Conservation (phyloP, 129 eudicot species). For the Ambrosia artemisiifolia region DNA sequence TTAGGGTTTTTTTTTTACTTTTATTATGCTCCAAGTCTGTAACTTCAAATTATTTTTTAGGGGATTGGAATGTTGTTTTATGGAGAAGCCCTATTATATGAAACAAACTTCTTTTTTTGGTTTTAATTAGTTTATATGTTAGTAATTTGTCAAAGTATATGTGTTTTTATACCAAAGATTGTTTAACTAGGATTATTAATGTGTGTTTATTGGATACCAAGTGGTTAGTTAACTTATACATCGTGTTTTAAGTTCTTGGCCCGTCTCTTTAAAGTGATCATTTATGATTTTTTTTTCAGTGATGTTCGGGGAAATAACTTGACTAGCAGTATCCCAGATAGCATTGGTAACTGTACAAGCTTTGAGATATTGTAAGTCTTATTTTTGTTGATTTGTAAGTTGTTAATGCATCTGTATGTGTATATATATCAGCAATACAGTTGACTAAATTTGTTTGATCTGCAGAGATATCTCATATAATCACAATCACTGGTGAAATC, state of each 20-base stretch:
- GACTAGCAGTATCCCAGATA: constrained; percentile 72
- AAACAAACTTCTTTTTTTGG: no score
- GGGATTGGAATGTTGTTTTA: no score
- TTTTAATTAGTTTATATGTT: no score
- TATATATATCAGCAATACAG: background rate
- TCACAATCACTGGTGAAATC: constrained; percentile 72
- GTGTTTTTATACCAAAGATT: no score
- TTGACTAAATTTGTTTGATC: background rate
- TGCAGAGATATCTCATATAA: constrained; percentile 85
- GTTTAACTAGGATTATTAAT: no score
- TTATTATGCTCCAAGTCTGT: no score
- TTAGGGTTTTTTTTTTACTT: no score
- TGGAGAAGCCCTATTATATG: no score
- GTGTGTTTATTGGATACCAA: no score
- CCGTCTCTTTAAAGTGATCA: background rate
- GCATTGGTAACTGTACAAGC: constrained; percentile 86
- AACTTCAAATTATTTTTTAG: no score
- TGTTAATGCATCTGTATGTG: background rate
- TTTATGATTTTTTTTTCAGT: constrained; percentile 25
- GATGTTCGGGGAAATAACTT: constrained; percentile 74
- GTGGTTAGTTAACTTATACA: background rate
- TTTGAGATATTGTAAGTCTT: constrained; percentile 71
- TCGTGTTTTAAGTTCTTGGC: background rate
- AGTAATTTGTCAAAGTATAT: no score
- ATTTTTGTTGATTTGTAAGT: background rate